Evolutionary conservation across 768 basidiomycete species (phyloP).

Genomic region (Porphyrellus cyaneotinctus): DNA sequence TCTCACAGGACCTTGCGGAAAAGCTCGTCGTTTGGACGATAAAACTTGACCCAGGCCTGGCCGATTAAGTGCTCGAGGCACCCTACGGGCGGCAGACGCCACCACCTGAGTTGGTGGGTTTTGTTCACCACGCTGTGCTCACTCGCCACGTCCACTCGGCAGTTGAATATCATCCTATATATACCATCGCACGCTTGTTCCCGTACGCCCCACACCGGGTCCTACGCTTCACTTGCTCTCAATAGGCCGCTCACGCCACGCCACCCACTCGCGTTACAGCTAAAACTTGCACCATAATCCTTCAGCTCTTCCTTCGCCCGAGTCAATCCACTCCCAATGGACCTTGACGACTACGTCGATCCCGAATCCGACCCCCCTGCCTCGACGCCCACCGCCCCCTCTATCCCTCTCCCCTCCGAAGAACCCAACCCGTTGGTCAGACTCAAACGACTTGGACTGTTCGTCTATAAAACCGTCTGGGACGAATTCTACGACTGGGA

Average conservation of each 20-base stretch:
- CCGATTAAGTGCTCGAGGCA: no score
- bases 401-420: background rate
- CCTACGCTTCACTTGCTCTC: background rate
- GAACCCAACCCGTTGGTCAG: background rate
- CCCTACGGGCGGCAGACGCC: no score
- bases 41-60: no score
- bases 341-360: constrained; percentile 19
- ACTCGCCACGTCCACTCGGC: no score
- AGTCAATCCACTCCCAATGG: constrained; percentile 5
- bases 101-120: no score
- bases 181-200: background rate
- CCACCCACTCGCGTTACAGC: background rate
- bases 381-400: background rate
- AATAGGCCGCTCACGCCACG: background rate
- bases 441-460: constrained; percentile 18
- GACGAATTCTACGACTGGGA: constrained; percentile 47
- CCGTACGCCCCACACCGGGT: no score
- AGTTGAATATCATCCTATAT: background rate
- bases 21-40: no score
- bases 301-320: background rate
- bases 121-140: no score
- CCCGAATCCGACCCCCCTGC: constrained; percentile 22
- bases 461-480: constrained; percentile 40
- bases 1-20: no score
- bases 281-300: no score